These are phyloP conservation scores for Calocybe cyanea DNA, from an alignment of 768 basidiomycete genomes.

Conservation along the genomic window DNA sequence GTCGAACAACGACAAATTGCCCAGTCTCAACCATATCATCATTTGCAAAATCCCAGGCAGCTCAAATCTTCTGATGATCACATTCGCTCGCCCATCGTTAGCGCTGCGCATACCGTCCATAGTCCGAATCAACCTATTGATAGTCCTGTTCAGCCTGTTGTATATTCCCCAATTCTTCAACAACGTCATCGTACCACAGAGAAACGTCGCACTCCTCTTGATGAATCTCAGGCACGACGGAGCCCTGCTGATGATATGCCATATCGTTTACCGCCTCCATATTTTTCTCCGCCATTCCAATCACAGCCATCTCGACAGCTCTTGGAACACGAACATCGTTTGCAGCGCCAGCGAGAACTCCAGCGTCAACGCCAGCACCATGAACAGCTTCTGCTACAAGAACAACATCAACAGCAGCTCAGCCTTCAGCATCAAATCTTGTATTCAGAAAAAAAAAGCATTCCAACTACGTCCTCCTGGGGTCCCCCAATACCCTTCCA, in stretches of 20 bases:
- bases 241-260: constrained; percentile 11
- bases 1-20: constrained; percentile 18
- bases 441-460: constrained; percentile 5
- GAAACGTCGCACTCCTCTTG: constrained; percentile 6
- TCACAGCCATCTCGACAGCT: constrained; percentile 10
- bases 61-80: constrained; percentile 9
- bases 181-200: constrained; percentile 11
- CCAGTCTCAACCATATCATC: constrained; percentile 18
- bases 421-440: constrained; percentile 21
- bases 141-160: constrained; percentile 13
- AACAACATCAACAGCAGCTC: constrained; percentile 21
- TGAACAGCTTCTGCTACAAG: constrained; percentile 19
- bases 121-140: constrained; percentile 10
- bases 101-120: constrained; percentile 2
- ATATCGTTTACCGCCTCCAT: constrained; percentile 11
- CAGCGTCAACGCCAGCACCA: constrained; percentile 23
- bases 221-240: constrained; percentile 9
- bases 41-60: constrained; percentile 10
- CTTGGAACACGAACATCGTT: constrained; percentile 17
- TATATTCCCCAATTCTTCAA: constrained; percentile 10
- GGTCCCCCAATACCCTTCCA: constrained; percentile 12
- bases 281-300: constrained; percentile 9
- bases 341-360: constrained; percentile 22
- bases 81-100: constrained; percentile 10
- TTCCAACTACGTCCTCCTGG: constrained; percentile 9